Conservation (phyloP, 768 basidiomycete genomes). For the Strobilomyces echinocephalus region DNA sequence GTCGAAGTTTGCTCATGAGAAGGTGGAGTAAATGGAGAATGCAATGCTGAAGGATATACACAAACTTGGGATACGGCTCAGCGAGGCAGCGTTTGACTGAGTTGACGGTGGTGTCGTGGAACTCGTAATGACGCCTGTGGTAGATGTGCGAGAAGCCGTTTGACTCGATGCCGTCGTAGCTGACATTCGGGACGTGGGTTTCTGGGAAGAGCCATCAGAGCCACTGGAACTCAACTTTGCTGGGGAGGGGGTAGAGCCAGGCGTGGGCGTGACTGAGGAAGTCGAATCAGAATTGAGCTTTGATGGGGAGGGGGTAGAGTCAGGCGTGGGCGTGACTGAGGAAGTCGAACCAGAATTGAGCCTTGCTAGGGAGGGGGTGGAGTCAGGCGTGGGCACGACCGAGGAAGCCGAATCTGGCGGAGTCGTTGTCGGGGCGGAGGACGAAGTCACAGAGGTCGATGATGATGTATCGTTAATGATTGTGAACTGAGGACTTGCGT, state of each 20-base stretch:
- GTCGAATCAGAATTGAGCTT: no score
- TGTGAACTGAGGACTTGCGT: conserved; percentile 37
- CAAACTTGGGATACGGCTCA: conserved; percentile 15
- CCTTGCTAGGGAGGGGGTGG: neutral
- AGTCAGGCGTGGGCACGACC: neutral
- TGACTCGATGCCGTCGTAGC: neutral
- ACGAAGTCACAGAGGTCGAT: conserved; percentile 14
- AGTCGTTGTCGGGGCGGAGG: conserved; percentile 1
- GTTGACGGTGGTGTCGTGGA: conserved; percentile 9
- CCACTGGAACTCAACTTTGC: neutral
- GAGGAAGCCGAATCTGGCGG: conserved; percentile 3
- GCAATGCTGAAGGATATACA: conserved; percentile 14
- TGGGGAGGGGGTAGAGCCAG: neutral
- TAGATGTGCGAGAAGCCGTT: neutral
- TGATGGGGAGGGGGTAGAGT: neutral
- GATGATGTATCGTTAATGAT: conserved; percentile 56
- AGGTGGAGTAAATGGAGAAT: conserved; percentile 11
- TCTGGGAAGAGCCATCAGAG: neutral
- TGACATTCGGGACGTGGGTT: neutral
- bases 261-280: no score
- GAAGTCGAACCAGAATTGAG: neutral
- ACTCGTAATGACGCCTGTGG: conserved; percentile 4
- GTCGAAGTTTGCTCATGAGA: conserved; percentile 18
- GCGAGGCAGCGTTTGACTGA: conserved; percentile 24
- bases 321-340: neutral